These are phyloP conservation scores for Lepidium africanum DNA, from an alignment of 345 rosid species.

Conservation along the genomic window DNA sequence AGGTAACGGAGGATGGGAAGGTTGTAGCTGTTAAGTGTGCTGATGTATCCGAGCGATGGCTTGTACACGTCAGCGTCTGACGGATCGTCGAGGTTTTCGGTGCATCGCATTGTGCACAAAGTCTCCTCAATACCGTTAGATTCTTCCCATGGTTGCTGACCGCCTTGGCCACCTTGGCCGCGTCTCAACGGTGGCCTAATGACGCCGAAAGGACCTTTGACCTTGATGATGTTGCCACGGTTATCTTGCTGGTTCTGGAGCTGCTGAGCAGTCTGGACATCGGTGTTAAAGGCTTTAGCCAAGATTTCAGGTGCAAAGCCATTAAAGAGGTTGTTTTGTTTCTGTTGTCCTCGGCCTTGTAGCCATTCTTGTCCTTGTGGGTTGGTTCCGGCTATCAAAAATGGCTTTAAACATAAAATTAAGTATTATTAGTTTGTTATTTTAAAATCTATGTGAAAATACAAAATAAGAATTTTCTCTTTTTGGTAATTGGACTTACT, in stretches of 20 bases:
- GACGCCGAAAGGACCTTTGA: slow-evolving; percentile 31
- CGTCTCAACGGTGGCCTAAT: slow-evolving; percentile 35
- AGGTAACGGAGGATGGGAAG: slow-evolving; percentile 46
- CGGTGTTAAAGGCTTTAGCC: slow-evolving; percentile 48
- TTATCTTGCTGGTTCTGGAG: slow-evolving; percentile 38
- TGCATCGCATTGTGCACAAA: slow-evolving; percentile 41
- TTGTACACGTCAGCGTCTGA: slow-evolving; percentile 40
- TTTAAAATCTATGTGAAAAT: no score
- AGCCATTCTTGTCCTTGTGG: slow-evolving; percentile 30
- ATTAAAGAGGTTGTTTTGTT: slow-evolving; percentile 44
- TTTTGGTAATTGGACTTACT: slow-evolving; percentile 25
- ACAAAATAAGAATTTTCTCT: not conserved
- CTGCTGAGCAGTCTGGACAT: slow-evolving; percentile 29
- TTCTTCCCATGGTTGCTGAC: slow-evolving; percentile 2
- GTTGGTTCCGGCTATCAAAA: slow-evolving; percentile 52
- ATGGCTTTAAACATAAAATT: slow-evolving; percentile 24
- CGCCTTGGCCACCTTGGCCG: slow-evolving; percentile 6
- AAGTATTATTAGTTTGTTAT: not conserved
- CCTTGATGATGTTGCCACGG: slow-evolving; percentile 47
- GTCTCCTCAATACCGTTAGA: slow-evolving; percentile 56
- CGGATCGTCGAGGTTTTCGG: slow-evolving; percentile 48
- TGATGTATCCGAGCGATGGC: slow-evolving; percentile 43
- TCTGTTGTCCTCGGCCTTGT: slow-evolving; percentile 15
- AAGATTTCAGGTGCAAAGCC: slow-evolving; percentile 38
- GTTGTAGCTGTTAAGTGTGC: slow-evolving; percentile 40